Base-by-base conservation (phyloP, 768 basidiomycete species). In the Amanita phalloides region DNA sequence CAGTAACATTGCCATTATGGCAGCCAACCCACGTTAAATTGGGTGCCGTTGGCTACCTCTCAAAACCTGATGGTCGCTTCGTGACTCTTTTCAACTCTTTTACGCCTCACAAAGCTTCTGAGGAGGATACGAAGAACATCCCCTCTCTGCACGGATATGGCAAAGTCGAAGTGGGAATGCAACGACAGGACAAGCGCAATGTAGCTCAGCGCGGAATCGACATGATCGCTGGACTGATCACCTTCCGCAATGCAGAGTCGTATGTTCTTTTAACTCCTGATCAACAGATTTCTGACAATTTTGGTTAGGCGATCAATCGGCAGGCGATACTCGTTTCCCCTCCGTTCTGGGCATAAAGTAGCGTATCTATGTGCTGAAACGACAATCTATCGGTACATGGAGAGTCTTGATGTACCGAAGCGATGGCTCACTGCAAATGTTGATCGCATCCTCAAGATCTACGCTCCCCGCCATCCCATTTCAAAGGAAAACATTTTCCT, bases 31-130 rank as follows among this genome's bases (percentile, higher is more conserved):
- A 62, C 2, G 75, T 91, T 0, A 62, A 70, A 5, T 66, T 90
- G 1, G 90, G 90, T n/a, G 80, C 82, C 2, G 82, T 92, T 1
- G 90, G 90, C 5, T 93, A 84, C 63, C 66, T 90, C 20, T 73
- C 68, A 20, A 88, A 81, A 57, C 78, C 84, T 2, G 62, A 64
- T 23, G 90, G 90, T 1, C 64, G 68, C 50, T 92, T 93, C 58
- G 66, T 88, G 51, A 82, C 81, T n/a, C 68, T 91, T 5, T 81
- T 90, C 66, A 86, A 90, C 62, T 77, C 84, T 3, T 74, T 77
- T 58, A 63, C 70, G 45, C 84, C 81, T 7, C 60, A 67, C 26
- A 71, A 71, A 54, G 69, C 77, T 6, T 61, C 66, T 1, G 68
- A 73, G 21, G 73, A 71, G 4, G 58, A 59, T 4, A 68, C 77